These are phyloP conservation scores for Prunus mongolica DNA, from an alignment of 306 rosid genomes.

Conservation along the genomic window DNA sequence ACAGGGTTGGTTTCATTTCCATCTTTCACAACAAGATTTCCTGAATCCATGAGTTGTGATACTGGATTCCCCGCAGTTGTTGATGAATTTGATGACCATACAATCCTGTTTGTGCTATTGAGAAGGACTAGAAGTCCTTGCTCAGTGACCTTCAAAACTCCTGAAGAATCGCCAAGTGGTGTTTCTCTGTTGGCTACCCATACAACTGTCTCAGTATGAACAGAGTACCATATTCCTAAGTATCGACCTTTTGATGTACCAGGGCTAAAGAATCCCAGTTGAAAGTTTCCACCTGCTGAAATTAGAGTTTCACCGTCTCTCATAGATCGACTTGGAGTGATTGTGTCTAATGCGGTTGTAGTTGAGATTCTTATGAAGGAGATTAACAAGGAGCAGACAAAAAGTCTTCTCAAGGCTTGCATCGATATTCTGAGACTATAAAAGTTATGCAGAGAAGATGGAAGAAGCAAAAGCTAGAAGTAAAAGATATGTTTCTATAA, in stretches of 20 bases:
- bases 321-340: background rate
- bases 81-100: conserved; percentile 43
- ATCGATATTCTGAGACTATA: background rate
- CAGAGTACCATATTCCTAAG: conserved; percentile 16
- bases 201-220: background rate
- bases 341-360: background rate
- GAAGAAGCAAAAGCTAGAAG: background rate
- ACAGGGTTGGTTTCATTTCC: background rate
- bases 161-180: conserved; percentile 16
- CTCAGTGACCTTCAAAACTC: conserved; percentile 8
- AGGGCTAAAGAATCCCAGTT: conserved; percentile 24
- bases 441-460: background rate
- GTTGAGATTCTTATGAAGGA: background rate
- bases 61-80: background rate
- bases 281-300: background rate
- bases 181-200: conserved; percentile 24
- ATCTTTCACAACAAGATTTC: conserved; percentile 40
- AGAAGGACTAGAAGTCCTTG: conserved; percentile 18
- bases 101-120: conserved; percentile 2
- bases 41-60: conserved; percentile 20
- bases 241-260: background rate
- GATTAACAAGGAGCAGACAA: background rate
- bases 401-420: background rate
- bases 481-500: background rate
- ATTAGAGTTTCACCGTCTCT: background rate